phyloP scores from a whole-genome alignment of 2,329 filamentous ascomycete species.

The Clarireedia homoeocarpa region DNA sequence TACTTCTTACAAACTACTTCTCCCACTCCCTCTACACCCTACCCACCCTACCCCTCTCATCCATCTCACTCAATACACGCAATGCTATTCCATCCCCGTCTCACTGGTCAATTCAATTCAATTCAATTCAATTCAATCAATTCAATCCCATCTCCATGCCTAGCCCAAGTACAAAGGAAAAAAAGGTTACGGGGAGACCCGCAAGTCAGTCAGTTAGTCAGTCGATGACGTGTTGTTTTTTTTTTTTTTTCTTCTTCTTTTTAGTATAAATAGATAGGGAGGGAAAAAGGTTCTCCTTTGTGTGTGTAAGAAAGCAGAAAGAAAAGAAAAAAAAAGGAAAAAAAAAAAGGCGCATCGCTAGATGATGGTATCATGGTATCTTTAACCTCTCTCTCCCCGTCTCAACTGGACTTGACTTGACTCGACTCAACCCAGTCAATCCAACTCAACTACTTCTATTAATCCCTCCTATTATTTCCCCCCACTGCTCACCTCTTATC shows the following conservation, averaged over 20 bases:
- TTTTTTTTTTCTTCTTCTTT: no score
- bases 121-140: background rate
- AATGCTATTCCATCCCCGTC: background rate
- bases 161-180: background rate
- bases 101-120: background rate
- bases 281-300: no score
- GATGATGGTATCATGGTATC: constrained; percentile 11
- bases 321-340: background rate
- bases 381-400: background rate
- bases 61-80: no score
- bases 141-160: background rate
- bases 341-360: constrained; percentile 4
- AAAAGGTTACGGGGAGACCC: background rate
- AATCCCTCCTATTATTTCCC: background rate
- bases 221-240: no score
- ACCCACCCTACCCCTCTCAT: no score
- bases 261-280: no score
- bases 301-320: background rate
- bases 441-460: background rate
- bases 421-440: no score
- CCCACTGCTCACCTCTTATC: background rate
- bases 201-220: background rate
- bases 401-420: background rate
- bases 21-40: no score
- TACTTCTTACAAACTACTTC: no score